A percentile compares a stretch with the other conserved stretches of the same genome.
Evolutionary conservation across 257 asterid genomes (phyloP).

Genomic region (Nicotiana noctiflora): DNA sequence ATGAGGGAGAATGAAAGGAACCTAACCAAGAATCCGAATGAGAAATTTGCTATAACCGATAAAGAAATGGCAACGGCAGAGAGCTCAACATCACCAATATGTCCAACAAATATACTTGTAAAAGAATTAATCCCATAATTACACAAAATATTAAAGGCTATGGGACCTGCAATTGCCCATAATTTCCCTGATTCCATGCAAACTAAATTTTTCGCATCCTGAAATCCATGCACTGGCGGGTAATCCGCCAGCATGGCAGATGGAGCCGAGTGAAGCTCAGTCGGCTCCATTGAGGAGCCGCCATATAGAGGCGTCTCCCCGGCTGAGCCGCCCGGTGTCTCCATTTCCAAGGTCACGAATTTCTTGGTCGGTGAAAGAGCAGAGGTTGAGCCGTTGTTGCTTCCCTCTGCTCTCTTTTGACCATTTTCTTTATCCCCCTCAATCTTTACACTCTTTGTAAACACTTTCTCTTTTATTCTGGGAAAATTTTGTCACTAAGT

Average conservation of each 20-base stretch:
- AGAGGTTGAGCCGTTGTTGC: conserved; percentile 64
- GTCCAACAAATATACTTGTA: conserved; percentile 83
- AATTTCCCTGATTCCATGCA: conserved; percentile 55
- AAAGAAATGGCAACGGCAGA: conserved; percentile 82
- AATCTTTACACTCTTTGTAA: conserved; percentile 33
- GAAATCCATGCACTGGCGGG: conserved; percentile 33
- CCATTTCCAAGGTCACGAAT: conserved; percentile 40
- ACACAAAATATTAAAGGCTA: conserved; percentile 88
- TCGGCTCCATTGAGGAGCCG: conserved; percentile 13
- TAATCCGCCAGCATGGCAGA: conserved; percentile 55
- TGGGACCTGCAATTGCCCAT: conserved; percentile 86
- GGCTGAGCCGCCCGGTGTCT: conserved; percentile 14
- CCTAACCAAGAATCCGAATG: conserved; percentile 93
- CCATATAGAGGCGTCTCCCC: background rate
- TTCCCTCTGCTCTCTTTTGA: conserved; percentile 48
- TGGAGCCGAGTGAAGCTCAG: conserved; percentile 74
- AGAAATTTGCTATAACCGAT: conserved; percentile 80
- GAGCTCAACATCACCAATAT: conserved; percentile 86
- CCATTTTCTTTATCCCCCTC: conserved; percentile 34
- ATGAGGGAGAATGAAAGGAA: background rate
- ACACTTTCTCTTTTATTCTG: background rate
- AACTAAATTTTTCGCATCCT: conserved; percentile 34
- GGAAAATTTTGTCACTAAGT: conserved; percentile 6
- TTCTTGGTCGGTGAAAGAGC: conserved; percentile 15
- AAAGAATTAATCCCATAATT: conserved; percentile 85